Evolutionary conservation across 768 basidiomycete species (phyloP).

Genomic region (Serpula lacrymans): DNA sequence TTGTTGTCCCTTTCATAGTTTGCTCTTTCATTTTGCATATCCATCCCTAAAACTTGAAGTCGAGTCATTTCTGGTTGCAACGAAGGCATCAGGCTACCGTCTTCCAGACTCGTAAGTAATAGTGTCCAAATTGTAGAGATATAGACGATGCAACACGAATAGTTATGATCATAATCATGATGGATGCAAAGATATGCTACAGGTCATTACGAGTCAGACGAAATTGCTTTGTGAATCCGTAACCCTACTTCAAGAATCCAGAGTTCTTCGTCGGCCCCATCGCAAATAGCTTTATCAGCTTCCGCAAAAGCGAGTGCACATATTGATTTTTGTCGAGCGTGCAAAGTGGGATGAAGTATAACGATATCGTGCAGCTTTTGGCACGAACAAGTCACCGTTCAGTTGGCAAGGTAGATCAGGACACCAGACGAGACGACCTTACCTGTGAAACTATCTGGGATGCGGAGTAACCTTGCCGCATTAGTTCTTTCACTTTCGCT

Average conservation of each 20-base stretch:
- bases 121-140: conserved; percentile 6
- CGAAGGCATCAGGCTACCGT: no score
- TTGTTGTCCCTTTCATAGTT: conserved; percentile 13
- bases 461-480: conserved; percentile 90
- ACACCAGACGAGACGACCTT: no score
- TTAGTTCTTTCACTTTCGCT: conserved; percentile 68
- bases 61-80: no score
- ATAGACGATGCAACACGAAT: conserved; percentile 1
- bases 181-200: conserved; percentile 1
- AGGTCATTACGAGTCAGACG: conserved; percentile 7
- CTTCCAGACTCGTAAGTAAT: no score
- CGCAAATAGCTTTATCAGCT: conserved; percentile 93
- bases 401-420: no score
- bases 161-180: conserved; percentile 1
- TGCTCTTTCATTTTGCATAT: conserved; percentile 11
- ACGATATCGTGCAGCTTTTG: conserved; percentile 86
- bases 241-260: conserved; percentile 92
- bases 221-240: conserved; percentile 63
- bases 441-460: conserved; percentile 89
- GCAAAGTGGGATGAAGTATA: conserved; percentile 76
- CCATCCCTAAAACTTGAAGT: no score
- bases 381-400: not conserved
- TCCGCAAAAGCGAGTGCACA: conserved; percentile 87
- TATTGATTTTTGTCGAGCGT: conserved; percentile 73
- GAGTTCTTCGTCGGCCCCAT: conserved; percentile 96